Conservation (phyloP, 1,284 basidiomycete genomes). For the Austropuccinia psidii region DNA sequence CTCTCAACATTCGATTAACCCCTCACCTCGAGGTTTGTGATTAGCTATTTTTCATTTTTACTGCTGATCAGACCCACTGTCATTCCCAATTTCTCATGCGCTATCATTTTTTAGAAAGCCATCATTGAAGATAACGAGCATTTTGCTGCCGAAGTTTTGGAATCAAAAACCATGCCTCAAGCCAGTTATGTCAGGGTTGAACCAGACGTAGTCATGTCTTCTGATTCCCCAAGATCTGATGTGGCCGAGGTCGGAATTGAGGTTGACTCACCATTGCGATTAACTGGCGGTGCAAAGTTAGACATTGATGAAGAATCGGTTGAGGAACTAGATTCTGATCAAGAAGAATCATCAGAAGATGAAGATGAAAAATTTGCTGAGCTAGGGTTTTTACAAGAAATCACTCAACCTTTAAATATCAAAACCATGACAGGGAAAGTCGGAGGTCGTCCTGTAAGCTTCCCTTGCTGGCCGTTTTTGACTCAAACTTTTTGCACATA, state of each 20-base stretch:
- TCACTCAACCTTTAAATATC: slow-evolving; percentile 4
- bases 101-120: background rate
- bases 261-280: slow-evolving; percentile 12
- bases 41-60: background rate
- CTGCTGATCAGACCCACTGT: background rate
- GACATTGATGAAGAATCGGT: background rate
- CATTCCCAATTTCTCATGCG: background rate
- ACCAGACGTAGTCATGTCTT: slow-evolving; percentile 15
- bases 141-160: slow-evolving; percentile 1
- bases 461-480: background rate
- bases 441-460: slow-evolving; percentile 31
- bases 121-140: slow-evolving; percentile 32
- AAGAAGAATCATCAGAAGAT: background rate
- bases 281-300: slow-evolving; percentile 7
- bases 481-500: background rate
- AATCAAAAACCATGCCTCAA: background rate
- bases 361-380: slow-evolving; percentile 24
- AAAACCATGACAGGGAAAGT: slow-evolving; percentile 31
- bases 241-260: slow-evolving; percentile 19
- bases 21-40: slow-evolving; percentile 4
- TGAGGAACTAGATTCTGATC: background rate
- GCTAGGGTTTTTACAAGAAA: slow-evolving; percentile 32
- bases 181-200: background rate
- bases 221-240: slow-evolving; percentile 33
- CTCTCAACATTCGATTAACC: background rate